Base-by-base conservation (phyloP, 2,329 filamentous ascomycete species). In the Aureobasidium subglaciale region DNA sequence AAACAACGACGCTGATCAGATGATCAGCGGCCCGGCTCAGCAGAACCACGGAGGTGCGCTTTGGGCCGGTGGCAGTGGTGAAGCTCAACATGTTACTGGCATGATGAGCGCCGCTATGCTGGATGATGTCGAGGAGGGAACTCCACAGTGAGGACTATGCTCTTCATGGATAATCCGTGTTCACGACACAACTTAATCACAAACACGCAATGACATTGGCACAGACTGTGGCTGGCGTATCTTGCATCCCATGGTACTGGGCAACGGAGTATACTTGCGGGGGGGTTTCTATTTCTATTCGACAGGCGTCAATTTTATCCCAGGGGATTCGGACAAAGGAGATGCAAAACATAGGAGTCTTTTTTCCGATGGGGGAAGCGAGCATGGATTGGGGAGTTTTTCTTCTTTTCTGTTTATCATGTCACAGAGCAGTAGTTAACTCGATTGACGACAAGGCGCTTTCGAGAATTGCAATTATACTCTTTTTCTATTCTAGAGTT, bases 81-180 rank as follows among this genome's bases (percentile, higher is more conserved):
- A 52, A n/a, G 65, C 65, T 16, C 66, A 68, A 58, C 65, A 70
- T 49, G 67, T 70, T 35, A 67, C 66, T 15, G 67, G 66, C 38
- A 69, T 70, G 68, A 68, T 70, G 64, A 64, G 65, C 10, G 67
- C 68, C 2, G 62, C 66, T 4, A 70, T 66, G 5, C 68, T 76
- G 45, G 67, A 69, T 35, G 68, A 70, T 43, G 62, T 65, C 18
- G 73, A 76, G 25, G 67, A 64, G 38, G 24, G 9, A 15, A 30
- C 16, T 2, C 20, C 20, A 6, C 38, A 25, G 22, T 54, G 50
- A 35, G 15, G 15, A 4, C 4, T 6, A 7, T 25, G 27, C 9
- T 27, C 3, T 27, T 25, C n/a, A 13, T 25, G n/a, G 38, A 16
- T 24, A 41, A n/a, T n/a, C n/a, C n/a, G n/a, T n/a, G n/a, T n/a